Evolutionary conservation across 257 asterid species (phyloP), one percentile per base, ranked within the genome.

Genomic region (Jacaranda mimosifolia): DNA sequence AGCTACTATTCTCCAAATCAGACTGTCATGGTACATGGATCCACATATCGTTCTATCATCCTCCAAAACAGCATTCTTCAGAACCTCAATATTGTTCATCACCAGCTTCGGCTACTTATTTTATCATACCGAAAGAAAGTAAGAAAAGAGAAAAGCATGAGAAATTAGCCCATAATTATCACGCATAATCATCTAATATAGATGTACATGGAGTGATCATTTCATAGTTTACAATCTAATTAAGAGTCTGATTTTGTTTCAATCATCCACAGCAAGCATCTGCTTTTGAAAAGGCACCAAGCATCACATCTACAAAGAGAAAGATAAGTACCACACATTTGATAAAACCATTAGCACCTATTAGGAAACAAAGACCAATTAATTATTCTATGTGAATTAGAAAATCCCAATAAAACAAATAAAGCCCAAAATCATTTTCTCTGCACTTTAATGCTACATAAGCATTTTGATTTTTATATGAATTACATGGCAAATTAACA

Each of bases 71-170:
- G 98, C 98, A 80, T 79, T 76, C 94, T 93, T 95, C 83, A 95
- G 81, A 76, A 95, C 82, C 83, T 95, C 99, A 72, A 95, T 91
- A 80, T 95, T 95, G 93, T 95, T 95, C 75, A 95, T 88, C 87
- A 95, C 98, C 87, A 95, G 86, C 88, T 95, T 95, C 14, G 99
- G 98, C 99, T 94, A 85, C 86, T 83, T 78, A 79, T 86, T 79
- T 85, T 70, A 35, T 58, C 86, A 83, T 69, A 49, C 64, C 77
- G 59, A 83, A 79, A 21, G 70, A 60, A 76, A 39, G 65, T 38
- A 72, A 48, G 57, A 51, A 49, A 66, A 55, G 12, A 48, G 17
- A 76, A 58, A 84, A 76, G 21, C 81, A 76, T 64, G 72, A 83
- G 84, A 77, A 64, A 64, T 62, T 56, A 57, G 53, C 17, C 64